phyloP scores from a whole-genome alignment of 371 early-diverging fungal genomes.

The Mucor lusitanicus region DNA sequence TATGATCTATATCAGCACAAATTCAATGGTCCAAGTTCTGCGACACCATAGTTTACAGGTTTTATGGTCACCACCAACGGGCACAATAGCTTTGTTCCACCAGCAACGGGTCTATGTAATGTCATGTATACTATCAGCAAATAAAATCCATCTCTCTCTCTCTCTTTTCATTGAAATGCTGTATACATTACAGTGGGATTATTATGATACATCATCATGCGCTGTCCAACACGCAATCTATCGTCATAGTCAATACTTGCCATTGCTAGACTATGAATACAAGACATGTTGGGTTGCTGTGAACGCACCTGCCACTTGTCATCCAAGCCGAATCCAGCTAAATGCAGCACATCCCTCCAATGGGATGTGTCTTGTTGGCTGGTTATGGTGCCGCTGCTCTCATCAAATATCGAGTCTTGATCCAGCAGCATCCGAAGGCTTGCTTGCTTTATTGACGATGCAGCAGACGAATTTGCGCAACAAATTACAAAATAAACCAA shows the following conservation, averaged over 20 bases:
- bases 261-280: slow-evolving; percentile 64
- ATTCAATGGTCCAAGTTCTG: slow-evolving; percentile 73
- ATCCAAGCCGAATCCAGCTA: slow-evolving; percentile 72
- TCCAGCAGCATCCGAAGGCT: slow-evolving; percentile 58
- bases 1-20: slow-evolving; percentile 59
- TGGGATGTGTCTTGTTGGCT: slow-evolving; percentile 53
- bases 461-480: not conserved
- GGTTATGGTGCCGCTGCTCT: slow-evolving; percentile 44
- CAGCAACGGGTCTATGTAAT: slow-evolving; percentile 26
- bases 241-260: slow-evolving; percentile 56
- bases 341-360: slow-evolving; percentile 80
- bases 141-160: too few relatives aligned
- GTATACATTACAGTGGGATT: slow-evolving; percentile 66
- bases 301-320: slow-evolving; percentile 78
- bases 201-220: slow-evolving; percentile 71
- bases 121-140: not conserved
- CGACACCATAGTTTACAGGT: slow-evolving; percentile 68
- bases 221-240: slow-evolving; percentile 64
- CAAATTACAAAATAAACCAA: slow-evolving; percentile 24
- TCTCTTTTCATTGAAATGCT: too few relatives aligned
- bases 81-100: slow-evolving; percentile 70
- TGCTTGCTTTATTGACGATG: slow-evolving; percentile 43
- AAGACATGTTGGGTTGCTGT: slow-evolving; percentile 65
- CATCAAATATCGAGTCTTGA: slow-evolving; percentile 64
- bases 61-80: slow-evolving; percentile 38